These are phyloP conservation scores for Huntiella moniliformis DNA, from an alignment of 2,329 filamentous ascomycete species.

Conservation along the genomic window DNA sequence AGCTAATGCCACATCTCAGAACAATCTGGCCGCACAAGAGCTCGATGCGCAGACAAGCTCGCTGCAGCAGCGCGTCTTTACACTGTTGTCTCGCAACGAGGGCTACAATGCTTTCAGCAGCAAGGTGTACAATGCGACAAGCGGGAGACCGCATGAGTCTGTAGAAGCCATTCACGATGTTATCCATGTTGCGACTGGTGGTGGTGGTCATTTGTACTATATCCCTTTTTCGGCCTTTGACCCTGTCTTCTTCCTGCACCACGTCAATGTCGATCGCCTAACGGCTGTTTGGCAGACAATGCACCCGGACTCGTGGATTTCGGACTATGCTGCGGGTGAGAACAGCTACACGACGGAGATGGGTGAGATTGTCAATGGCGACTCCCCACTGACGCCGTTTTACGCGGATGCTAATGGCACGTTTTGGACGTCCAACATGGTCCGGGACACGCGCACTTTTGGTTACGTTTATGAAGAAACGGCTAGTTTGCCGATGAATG, in stretches of 20 bases:
- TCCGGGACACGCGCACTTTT: slow-evolving; percentile 40
- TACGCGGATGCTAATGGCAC: slow-evolving; percentile 35
- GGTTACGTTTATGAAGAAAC: slow-evolving; percentile 60
- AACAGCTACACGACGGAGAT: slow-evolving; percentile 41
- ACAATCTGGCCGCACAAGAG: slow-evolving; percentile 33
- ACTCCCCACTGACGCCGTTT: slow-evolving; percentile 49
- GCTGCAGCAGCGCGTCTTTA: slow-evolving; percentile 45
- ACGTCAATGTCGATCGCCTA: slow-evolving; percentile 55
- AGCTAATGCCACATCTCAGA: slow-evolving; percentile 28
- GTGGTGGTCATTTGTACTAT: slow-evolving; percentile 49
- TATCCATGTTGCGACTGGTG: slow-evolving; percentile 40
- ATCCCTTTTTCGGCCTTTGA: slow-evolving; percentile 60
- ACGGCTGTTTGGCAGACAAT: slow-evolving; percentile 62
- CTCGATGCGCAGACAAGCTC: slow-evolving; percentile 33
- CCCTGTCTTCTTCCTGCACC: slow-evolving; percentile 62
- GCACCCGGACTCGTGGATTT: slow-evolving; percentile 48
- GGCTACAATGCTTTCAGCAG: slow-evolving; percentile 53
- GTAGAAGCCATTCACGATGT: slow-evolving; percentile 46
- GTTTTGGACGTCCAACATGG: slow-evolving; percentile 49
- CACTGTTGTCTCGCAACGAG: slow-evolving; percentile 46
- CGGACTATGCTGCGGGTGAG: slow-evolving; percentile 32
- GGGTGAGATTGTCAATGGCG: slow-evolving; percentile 33
- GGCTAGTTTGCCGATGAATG: slow-evolving; percentile 13
- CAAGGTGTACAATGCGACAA: slow-evolving; percentile 38
- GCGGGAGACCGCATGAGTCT: slow-evolving; percentile 37